Conservation (phyloP, 257 asterid species). For the Lycium barbarum region DNA sequence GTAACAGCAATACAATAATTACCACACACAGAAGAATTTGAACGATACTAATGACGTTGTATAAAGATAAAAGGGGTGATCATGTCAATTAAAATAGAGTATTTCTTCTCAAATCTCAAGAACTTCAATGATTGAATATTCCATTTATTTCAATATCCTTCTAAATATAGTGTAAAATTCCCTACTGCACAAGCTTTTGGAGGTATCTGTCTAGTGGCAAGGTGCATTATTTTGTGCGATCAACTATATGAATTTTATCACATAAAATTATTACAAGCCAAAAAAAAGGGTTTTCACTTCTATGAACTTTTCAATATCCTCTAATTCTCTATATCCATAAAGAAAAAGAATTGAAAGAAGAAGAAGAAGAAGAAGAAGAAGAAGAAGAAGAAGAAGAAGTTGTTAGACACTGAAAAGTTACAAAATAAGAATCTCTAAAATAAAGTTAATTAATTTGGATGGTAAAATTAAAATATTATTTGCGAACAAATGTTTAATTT, state of each 20-base stretch:
- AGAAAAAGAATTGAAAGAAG: not conserved
- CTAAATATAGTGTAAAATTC: not conserved
- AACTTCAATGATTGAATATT: constrained; percentile 18
- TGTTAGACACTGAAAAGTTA: not conserved
- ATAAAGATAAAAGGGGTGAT: not conserved
- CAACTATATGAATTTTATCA: not conserved
- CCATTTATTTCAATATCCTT: not conserved
- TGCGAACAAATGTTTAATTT: no score
- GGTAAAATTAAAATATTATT: not conserved
- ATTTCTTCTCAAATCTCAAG: not conserved
- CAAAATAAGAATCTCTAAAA: not conserved
- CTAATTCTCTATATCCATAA: not conserved
- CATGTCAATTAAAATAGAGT: not conserved
- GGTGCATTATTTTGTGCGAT: not conserved
- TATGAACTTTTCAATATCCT: not conserved
- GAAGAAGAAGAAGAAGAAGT: not conserved
- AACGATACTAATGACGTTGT: no score
- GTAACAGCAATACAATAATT: no score
- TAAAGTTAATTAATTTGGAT: not conserved
- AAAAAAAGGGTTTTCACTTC: not conserved
- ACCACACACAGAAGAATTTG: not conserved
- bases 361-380: no score
- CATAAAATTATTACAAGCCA: not conserved
- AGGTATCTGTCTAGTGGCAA: not conserved
- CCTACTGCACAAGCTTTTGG: constrained; percentile 13